phyloP scores from a whole-genome alignment of 2,329 filamentous ascomycete species.

The Microcyclospora tardicrescens region DNA sequence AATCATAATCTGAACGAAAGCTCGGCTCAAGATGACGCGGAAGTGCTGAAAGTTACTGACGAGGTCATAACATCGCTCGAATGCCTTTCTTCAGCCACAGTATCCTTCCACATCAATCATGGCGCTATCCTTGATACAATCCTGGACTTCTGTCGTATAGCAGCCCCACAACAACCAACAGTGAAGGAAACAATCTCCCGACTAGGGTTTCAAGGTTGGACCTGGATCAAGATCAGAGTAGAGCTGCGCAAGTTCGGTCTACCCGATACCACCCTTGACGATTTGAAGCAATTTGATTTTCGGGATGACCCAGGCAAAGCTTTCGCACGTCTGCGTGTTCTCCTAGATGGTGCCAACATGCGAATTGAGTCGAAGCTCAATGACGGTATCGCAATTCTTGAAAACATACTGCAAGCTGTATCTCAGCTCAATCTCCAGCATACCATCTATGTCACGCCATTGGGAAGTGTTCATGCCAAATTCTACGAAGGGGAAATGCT shows the following conservation, averaged over 20 bases:
- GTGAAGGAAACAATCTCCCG: conserved; percentile 78
- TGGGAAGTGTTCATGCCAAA: conserved; percentile 79
- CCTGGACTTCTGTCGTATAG: conserved; percentile 81
- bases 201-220: conserved; percentile 67
- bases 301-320: conserved; percentile 63
- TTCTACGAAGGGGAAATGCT: conserved; percentile 79
- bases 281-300: conserved; percentile 84
- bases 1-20: conserved; percentile 62
- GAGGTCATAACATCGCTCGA: conserved; percentile 68
- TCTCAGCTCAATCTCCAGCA: conserved; percentile 61
- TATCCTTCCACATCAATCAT: conserved; percentile 78
- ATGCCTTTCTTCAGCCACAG: too few species aligned
- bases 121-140: conserved; percentile 73
- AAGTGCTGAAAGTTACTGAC: conserved; percentile 86
- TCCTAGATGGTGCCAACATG: conserved; percentile 39
- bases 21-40: conserved; percentile 78
- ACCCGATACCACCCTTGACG: conserved; percentile 79
- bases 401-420: conserved; percentile 62
- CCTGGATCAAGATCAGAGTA: conserved; percentile 69
- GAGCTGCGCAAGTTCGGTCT: conserved; percentile 76
- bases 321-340: conserved; percentile 46
- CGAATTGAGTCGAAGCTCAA: conserved; percentile 9
- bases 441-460: conserved; percentile 71
- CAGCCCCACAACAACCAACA: conserved; percentile 49
- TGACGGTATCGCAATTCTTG: conserved; percentile 52